These are phyloP conservation scores for Plantago major DNA, from an alignment of 257 asterid genomes.

Conservation along the genomic window DNA sequence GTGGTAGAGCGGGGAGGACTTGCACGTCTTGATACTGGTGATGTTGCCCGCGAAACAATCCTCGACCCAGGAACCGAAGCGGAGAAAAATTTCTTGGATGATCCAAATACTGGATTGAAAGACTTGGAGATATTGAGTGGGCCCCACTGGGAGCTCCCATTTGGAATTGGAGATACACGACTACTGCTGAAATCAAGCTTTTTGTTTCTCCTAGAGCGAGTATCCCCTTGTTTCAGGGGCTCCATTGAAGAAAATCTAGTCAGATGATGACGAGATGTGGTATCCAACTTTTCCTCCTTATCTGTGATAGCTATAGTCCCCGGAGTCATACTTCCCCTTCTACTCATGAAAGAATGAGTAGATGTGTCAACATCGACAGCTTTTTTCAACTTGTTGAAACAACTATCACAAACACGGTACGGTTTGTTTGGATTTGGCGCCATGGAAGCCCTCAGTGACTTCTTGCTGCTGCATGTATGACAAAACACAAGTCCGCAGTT, in stretches of 20 bases:
- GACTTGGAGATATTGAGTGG: constrained; percentile 73
- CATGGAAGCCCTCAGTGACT: constrained; percentile 84
- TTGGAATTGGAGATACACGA: constrained; percentile 93
- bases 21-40: constrained; percentile 84
- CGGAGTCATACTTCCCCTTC: constrained; percentile 70
- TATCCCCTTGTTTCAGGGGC: constrained; percentile 75
- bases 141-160: constrained; percentile 87
- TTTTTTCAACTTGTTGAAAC: constrained; percentile 77
- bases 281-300: constrained; percentile 66
- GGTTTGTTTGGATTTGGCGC: constrained; percentile 92
- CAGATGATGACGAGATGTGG: constrained; percentile 69
- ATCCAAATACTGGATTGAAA: constrained; percentile 81
- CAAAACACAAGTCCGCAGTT: constrained; percentile 95
- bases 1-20: constrained; percentile 99
- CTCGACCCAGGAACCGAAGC: constrained; percentile 99
- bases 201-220: constrained; percentile 75
- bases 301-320: constrained; percentile 46
- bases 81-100: constrained; percentile 87
- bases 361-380: constrained; percentile 64
- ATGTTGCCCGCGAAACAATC: constrained; percentile 97
- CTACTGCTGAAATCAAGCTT: constrained; percentile 82
- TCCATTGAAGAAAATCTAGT: constrained; percentile 88
- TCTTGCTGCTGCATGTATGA: constrained; percentile 92
- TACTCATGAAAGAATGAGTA: constrained; percentile 59
- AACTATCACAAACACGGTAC: constrained; percentile 87